Base-by-base conservation (phyloP, 2,329 filamentous ascomycete species). In the Metarhizium sp. region DNA sequence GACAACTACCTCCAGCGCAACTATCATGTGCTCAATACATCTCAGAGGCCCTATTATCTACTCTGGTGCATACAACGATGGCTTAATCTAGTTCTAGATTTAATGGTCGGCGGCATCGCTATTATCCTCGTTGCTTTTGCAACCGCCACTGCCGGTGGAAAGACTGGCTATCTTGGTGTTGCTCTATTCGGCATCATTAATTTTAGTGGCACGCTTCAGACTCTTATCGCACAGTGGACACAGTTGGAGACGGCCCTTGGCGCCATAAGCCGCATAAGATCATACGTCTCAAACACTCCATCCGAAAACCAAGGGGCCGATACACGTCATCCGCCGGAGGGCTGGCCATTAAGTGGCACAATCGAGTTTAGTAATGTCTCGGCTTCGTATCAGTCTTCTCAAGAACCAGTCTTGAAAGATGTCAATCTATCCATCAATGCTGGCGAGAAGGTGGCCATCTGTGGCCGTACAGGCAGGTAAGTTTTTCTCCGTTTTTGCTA, bases 11-110 rank as follows among this genome's bases (percentile, higher is more conserved):
- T 58, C 11, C 51, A 61, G 7, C 60, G 60, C 6, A 59, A 60
- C 47, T 42, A 46, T 30, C 50, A 38, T 34, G 55, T 59, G 52
- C 68, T 81, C 7, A 76, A 61, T 51, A 52, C 48, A 1, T 67
- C 64, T 0, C 67, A 69, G 45, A 57, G 61, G n/a, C 66, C 66
- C 0, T 65, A 59, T 6, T 68, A 80, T 56, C 64, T 78, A 6
- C 67, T 79, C 10, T 74, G 69, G 55, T 71, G 72, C 20, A 73
- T 79, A 14, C 78, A 80, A 57, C 67, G 73, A 29, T 80, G 77
- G 76, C 64, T 80, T 1, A 73, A 67, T 0, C 61, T 80, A 2
- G 74, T 76, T 1, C 61, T 81, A 10, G 75, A 80, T 56, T 61
- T 80, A 2, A 50, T 65, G 3, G 73, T 78, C 0, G 73, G 76